Percentiles rank a stretch among this genome's conserved stretches.
These are phyloP conservation scores for Annulohypoxylon nitens DNA, from an alignment of 495 filamentous ascomycete species.

Conservation along the genomic window DNA sequence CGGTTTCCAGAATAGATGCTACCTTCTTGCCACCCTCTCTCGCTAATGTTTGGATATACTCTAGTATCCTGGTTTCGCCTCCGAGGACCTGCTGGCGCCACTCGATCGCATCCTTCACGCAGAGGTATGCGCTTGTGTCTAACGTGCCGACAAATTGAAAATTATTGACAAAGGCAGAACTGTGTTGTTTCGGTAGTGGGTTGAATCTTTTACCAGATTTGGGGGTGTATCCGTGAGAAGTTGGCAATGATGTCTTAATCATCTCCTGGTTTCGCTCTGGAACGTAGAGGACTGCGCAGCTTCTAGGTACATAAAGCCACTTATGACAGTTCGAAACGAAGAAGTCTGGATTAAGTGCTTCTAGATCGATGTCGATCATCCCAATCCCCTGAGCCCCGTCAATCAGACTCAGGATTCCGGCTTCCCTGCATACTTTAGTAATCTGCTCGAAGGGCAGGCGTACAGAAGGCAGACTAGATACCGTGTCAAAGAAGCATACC, in stretches of 20 bases:
- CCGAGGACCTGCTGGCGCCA: conserved; percentile 78
- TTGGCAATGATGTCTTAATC: conserved; percentile 78
- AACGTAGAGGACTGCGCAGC: conserved; percentile 80
- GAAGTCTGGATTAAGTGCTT: conserved; percentile 76
- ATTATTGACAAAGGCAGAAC: conserved; percentile 72
- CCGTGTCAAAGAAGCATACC: conserved; percentile 80
- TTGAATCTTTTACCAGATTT: conserved; percentile 53
- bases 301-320: conserved; percentile 85
- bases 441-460: conserved; percentile 80
- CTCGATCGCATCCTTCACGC: conserved; percentile 74
- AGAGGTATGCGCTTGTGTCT: conserved; percentile 78
- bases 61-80: conserved; percentile 76
- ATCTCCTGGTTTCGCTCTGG: conserved; percentile 76
- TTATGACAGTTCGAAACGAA: conserved; percentile 84
- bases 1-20: conserved; percentile 74
- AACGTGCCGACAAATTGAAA: conserved; percentile 85
- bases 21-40: conserved; percentile 68
- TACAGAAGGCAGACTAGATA: conserved; percentile 78
- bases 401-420: conserved; percentile 68
- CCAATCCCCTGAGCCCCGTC: conserved; percentile 84
- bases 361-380: conserved; percentile 74
- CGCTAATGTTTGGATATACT: conserved; percentile 70
- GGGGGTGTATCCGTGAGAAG: conserved; percentile 68
- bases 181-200: conserved; percentile 60
- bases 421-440: conserved; percentile 67